These are phyloP conservation scores for Amniculicola lignicola DNA, from an alignment of 495 filamentous ascomycete genomes.

Conservation along the genomic window DNA sequence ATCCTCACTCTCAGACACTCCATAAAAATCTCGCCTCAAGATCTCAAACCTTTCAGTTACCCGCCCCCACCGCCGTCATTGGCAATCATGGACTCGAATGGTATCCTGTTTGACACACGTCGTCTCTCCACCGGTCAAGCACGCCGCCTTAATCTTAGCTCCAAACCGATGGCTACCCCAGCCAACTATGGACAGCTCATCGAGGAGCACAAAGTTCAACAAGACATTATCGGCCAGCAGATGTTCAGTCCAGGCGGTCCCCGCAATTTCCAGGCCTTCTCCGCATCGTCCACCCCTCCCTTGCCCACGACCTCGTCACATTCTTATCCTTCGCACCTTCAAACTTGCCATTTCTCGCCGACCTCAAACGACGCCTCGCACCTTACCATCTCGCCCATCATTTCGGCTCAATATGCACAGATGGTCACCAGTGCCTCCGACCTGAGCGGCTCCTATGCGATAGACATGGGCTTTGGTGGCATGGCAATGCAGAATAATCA, in stretches of 20 bases:
- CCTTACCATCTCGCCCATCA: no score
- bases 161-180: not conserved
- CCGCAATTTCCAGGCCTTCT: not conserved
- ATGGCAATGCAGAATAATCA: not conserved
- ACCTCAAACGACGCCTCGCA: no score
- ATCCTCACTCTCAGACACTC: no score
- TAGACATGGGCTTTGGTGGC: not conserved
- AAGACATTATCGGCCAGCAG: slow-evolving; percentile 1
- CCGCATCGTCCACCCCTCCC: not conserved
- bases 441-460: not conserved
- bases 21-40: no score
- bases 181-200: not conserved
- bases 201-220: not conserved
- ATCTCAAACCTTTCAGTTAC: no score
- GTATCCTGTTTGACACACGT: no score
- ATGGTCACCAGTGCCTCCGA: not conserved
- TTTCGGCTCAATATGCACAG: not conserved
- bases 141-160: no score
- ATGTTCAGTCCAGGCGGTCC: not conserved
- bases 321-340: no score
- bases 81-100: no score
- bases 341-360: no score
- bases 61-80: no score
- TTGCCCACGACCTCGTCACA: not conserved
- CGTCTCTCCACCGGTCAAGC: no score